Base-by-base conservation (phyloP, 2,329 filamentous ascomycete genomes). In the Diaporthe vaccinii region DNA sequence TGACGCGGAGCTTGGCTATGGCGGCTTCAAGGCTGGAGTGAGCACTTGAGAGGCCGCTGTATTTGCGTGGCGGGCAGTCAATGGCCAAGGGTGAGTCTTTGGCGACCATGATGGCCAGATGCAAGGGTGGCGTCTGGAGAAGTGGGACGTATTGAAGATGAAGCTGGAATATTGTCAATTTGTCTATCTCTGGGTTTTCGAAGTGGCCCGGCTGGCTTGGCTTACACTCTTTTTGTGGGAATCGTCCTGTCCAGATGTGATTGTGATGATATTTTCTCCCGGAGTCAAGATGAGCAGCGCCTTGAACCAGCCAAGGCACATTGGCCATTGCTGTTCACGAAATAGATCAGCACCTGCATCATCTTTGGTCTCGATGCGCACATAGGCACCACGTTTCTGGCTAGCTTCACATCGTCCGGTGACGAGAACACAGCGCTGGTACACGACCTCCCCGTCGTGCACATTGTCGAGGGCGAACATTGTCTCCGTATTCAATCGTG, bases 1-100 rank as follows among this genome's bases (percentile, higher is more conserved):
- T 89, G 89, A 93, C 93, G 72, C 92, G 89, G 78, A 93, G 93
- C 81, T 95, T 95, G 78, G 89, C 88, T 69, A 93, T 88, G 1
- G 93, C 93, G 25, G 90, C 89, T 39, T 92, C 89, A 25, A 94
- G 81, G 15, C 86, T 91, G 6, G 82, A 81, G 74, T 85, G 84
- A 0, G 83, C 80, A 46, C 79, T 81, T 82, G 92, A 92, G 69
- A 89, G 87, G 77, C 89, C 86, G 75, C 87, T 86, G 73, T 89
- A 87, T 78, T 93, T 92, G 41, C 81, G 76, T 2, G 92, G 92
- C 2, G 91, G 89, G 31, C 92, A 92, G 83, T 95, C 93, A 78
- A 91, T 94, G 5, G 91, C 91, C 31, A 90, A 90, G 2, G 91
- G 89, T 0, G 93, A 95, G 80, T 95, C 93, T 78, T 89, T 92